Evolutionary conservation across 1,284 basidiomycete species (phyloP).

Genomic region (Tylopilus sp.): DNA sequence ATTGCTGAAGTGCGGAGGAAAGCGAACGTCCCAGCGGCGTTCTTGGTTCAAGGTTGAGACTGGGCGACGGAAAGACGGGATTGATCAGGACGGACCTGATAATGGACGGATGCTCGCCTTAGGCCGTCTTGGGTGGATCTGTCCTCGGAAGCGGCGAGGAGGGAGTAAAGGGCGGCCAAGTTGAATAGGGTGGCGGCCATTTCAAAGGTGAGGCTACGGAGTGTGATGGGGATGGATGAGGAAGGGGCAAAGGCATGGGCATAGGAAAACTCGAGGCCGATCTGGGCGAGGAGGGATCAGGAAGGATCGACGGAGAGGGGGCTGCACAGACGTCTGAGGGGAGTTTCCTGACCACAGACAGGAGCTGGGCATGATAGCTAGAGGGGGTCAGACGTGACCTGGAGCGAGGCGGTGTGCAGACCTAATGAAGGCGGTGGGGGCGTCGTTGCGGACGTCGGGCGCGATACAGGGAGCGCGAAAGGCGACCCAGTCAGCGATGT

Average conservation of each 20-base stretch:
- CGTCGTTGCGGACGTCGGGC: slow-evolving; percentile 56
- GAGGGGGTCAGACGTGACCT: slow-evolving; percentile 17
- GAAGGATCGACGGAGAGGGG: background rate
- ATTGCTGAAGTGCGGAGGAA: slow-evolving; percentile 59
- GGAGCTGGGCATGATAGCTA: slow-evolving; percentile 89
- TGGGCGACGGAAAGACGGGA: background rate
- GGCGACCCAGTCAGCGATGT: slow-evolving; percentile 69
- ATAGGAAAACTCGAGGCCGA: slow-evolving; percentile 75
- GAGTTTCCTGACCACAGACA: slow-evolving; percentile 71
- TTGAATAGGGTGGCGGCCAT: slow-evolving; percentile 79
- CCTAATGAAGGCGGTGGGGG: slow-evolving; percentile 47
- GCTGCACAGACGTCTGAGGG: slow-evolving; percentile 55
- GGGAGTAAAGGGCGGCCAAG: slow-evolving; percentile 77
- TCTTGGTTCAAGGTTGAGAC: slow-evolving; percentile 40
- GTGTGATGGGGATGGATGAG: slow-evolving; percentile 53
- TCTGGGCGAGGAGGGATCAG: slow-evolving; percentile 45
- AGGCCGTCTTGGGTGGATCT: slow-evolving; percentile 74
- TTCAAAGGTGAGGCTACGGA: slow-evolving; percentile 78
- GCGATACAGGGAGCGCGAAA: slow-evolving; percentile 64
- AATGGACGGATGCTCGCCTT: slow-evolving; percentile 65
- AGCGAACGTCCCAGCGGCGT: slow-evolving; percentile 72
- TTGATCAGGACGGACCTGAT: slow-evolving; percentile 53
- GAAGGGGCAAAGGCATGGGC: slow-evolving; percentile 59
- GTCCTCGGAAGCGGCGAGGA: slow-evolving; percentile 63
- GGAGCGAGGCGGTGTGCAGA: slow-evolving; percentile 1